These are phyloP conservation scores for Diaporthe sp. DNA, from an alignment of 2,329 filamentous ascomycete species.

Conservation along the genomic window DNA sequence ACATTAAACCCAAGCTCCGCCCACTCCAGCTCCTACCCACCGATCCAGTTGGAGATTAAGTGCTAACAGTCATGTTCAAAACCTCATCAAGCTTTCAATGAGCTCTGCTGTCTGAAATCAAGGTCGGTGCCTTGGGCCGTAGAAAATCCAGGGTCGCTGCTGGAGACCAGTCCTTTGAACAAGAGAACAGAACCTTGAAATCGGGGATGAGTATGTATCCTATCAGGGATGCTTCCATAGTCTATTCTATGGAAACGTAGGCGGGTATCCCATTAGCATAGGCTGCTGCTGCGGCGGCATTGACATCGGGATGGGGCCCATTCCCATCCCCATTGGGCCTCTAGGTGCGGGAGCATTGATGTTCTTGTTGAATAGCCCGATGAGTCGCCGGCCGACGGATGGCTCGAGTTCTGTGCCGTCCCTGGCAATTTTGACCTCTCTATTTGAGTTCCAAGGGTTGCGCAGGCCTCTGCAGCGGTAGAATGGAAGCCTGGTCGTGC, in stretches of 20 bases:
- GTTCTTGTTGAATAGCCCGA: slow-evolving; percentile 80
- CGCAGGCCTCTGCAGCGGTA: slow-evolving; percentile 88
- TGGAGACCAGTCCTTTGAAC: neutral
- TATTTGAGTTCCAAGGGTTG: slow-evolving; percentile 95
- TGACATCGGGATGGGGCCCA: slow-evolving; percentile 30
- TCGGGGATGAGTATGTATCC: neutral
- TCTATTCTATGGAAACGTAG: slow-evolving; percentile 21
- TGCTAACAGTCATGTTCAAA: neutral
- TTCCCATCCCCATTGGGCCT: slow-evolving; percentile 34
- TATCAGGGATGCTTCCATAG: neutral
- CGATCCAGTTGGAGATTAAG: neutral
- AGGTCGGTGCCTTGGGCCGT: neutral
- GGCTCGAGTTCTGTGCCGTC: slow-evolving; percentile 96
- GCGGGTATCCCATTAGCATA: slow-evolving; percentile 39
- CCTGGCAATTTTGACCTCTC: slow-evolving; percentile 95
- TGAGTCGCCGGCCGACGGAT: slow-evolving; percentile 79
- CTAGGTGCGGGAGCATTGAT: slow-evolving; percentile 36
- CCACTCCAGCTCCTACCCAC: neutral
- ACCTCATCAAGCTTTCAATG: neutral
- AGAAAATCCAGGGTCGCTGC: neutral
- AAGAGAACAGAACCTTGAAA: neutral
- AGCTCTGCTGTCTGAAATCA: neutral
- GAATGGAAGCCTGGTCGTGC: slow-evolving; percentile 86
- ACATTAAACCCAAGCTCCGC: slow-evolving; percentile 14
- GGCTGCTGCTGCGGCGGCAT: slow-evolving; percentile 34